These are phyloP conservation scores for Ustilago curta DNA, from an alignment of 1,284 basidiomycete genomes.

Conservation along the genomic window DNA sequence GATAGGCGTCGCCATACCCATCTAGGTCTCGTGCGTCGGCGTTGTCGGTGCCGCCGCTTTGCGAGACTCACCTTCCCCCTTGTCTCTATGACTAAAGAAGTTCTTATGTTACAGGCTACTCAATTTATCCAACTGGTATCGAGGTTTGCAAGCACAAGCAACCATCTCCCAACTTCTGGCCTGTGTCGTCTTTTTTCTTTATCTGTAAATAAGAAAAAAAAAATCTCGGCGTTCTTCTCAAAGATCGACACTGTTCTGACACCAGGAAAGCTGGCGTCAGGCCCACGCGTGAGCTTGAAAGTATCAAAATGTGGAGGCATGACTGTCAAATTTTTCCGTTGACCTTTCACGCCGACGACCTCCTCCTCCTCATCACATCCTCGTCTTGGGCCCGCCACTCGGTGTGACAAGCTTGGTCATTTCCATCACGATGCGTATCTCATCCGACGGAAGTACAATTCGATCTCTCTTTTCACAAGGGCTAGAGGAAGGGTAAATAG, in stretches of 20 bases:
- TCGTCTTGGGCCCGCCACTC: not conserved
- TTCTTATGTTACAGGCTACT: no score
- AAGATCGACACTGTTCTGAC: conserved; percentile 12
- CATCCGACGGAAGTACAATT: no score
- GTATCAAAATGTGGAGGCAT: conserved; percentile 33
- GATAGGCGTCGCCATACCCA: conserved; percentile 3
- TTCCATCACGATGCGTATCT: not conserved
- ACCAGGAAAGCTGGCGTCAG: conserved; percentile 18
- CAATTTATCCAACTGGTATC: not conserved
- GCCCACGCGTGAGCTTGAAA: conserved; percentile 23
- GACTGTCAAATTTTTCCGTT: conserved; percentile 1
- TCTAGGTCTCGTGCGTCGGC: no score
- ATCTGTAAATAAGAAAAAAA: not conserved
- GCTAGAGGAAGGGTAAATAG: not conserved
- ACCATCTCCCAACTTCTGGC: not conserved
- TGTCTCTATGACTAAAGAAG: no score
- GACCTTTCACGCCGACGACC: not conserved
- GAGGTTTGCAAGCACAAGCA: not conserved
- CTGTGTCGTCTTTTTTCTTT: conserved; percentile 7
- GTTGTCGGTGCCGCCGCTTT: not conserved
- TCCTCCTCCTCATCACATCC: not conserved
- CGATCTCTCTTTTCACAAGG: not conserved
- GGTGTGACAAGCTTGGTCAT: not conserved
- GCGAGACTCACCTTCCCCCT: no score
- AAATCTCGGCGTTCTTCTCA: conserved; percentile 9